Conservation (phyloP, 371 early-diverging fungal genomes). For the Syncephalastrum contaminatum region DNA sequence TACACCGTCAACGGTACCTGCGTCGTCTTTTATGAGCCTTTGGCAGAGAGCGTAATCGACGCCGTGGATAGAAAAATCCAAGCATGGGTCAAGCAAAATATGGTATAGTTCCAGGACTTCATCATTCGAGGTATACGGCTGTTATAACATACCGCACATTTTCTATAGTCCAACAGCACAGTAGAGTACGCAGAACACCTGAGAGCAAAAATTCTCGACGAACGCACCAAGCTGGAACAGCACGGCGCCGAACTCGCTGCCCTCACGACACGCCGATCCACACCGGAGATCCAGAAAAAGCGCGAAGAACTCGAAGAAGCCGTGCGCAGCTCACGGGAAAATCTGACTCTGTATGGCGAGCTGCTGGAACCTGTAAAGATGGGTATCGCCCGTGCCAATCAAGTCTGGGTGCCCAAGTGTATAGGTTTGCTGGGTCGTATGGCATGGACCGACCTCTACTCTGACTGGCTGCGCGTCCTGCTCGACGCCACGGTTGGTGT, state of each 20-base stretch:
- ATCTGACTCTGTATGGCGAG: constrained; percentile 62
- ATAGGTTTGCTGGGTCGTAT: constrained; percentile 71
- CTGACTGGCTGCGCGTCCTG: constrained; percentile 76
- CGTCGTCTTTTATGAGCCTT: constrained; percentile 63
- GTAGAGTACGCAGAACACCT: constrained; percentile 57
- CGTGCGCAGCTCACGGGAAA: constrained; percentile 63
- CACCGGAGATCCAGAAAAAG: constrained; percentile 24
- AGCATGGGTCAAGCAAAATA: constrained; percentile 50
- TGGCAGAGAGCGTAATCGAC: constrained; percentile 33
- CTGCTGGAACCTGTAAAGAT: constrained; percentile 64
- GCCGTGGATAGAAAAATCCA: constrained; percentile 51
- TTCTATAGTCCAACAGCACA: constrained; percentile 42
- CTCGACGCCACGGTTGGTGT: constrained; percentile 62
- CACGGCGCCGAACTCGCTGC: constrained; percentile 15
- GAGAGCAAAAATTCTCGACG: constrained; percentile 39
- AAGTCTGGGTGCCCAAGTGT: constrained; percentile 71
- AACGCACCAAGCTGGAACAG: constrained; percentile 24
- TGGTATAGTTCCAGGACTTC: too few relatives aligned
- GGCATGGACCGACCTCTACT: constrained; percentile 73
- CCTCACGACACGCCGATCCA: constrained; percentile 15
- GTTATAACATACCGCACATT: neutral
- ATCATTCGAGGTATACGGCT: too few relatives aligned
- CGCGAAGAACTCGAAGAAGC: constrained; percentile 34
- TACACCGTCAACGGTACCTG: constrained; percentile 70
- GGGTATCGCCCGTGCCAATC: constrained; percentile 53